phyloP scores from a whole-genome alignment of 179 eudicot genomes.

The Vitellaria paradoxa region DNA sequence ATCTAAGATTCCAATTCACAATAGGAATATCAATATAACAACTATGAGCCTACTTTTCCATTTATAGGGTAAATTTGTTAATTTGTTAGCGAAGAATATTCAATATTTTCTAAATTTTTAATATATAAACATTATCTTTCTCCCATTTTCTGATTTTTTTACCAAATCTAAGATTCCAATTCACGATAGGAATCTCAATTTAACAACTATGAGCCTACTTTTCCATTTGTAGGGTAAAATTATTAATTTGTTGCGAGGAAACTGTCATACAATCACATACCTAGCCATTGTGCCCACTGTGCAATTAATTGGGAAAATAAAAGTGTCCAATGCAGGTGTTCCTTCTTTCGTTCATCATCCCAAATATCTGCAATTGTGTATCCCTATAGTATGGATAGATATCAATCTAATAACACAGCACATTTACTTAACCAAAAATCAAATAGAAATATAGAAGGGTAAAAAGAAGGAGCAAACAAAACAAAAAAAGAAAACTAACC shows the following conservation, averaged over 20 bases:
- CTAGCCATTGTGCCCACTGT: conserved; percentile 98
- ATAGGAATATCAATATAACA: too few species aligned
- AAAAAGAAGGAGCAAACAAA: background rate
- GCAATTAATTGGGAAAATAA: conserved; percentile 76
- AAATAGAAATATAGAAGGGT: background rate
- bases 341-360: conserved; percentile 72
- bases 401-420: background rate
- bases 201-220: background rate
- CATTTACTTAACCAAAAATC: background rate
- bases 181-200: too few species aligned
- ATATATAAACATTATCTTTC: too few species aligned
- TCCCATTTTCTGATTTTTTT: too few species aligned
- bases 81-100: background rate
- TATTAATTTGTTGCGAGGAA: background rate
- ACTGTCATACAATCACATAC: conserved; percentile 28
- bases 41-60: background rate
- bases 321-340: conserved; percentile 75
- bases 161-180: too few species aligned
- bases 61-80: background rate
- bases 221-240: background rate
- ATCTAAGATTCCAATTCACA: too few species aligned
- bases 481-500: conserved; percentile 23
- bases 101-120: too few species aligned
- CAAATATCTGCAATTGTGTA: conserved; percentile 40
- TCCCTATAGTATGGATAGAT: conserved; percentile 20